These are phyloP conservation scores for Fomitopsis palustris DNA, from an alignment of 1,284 basidiomycete species.

Conservation along the genomic window DNA sequence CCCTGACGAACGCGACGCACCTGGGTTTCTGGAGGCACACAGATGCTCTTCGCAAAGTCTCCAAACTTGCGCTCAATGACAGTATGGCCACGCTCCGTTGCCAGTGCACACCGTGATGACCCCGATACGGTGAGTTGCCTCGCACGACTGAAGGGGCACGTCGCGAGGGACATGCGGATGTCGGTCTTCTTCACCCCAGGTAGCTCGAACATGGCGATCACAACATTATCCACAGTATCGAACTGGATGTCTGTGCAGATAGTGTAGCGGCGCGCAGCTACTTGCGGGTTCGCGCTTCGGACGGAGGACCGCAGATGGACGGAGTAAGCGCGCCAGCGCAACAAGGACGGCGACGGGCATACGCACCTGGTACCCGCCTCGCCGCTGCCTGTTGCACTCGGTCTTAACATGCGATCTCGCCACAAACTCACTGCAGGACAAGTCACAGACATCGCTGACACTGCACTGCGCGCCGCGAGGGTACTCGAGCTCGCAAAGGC, in stretches of 20 bases:
- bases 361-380: slow-evolving; percentile 12
- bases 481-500: slow-evolving; percentile 13
- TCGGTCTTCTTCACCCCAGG: slow-evolving; percentile 57
- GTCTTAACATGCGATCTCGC: slow-evolving; percentile 14
- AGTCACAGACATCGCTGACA: slow-evolving; percentile 17
- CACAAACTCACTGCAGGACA: slow-evolving; percentile 21
- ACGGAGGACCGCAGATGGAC: not conserved
- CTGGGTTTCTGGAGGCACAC: slow-evolving; percentile 55
- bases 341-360: not conserved
- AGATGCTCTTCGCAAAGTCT: slow-evolving; percentile 46
- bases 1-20: too few species aligned
- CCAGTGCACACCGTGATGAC: slow-evolving; percentile 31
- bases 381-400: not conserved
- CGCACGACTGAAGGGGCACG: slow-evolving; percentile 51
- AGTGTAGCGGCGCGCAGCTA: slow-evolving; percentile 18
- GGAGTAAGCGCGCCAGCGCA: slow-evolving; percentile 1
- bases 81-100: slow-evolving; percentile 27
- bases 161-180: slow-evolving; percentile 49
- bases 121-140: slow-evolving; percentile 54
- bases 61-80: slow-evolving; percentile 52
- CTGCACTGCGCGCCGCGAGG: slow-evolving; percentile 7
- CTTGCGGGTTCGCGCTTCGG: not conserved
- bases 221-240: slow-evolving; percentile 38
- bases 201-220: slow-evolving; percentile 59
- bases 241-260: slow-evolving; percentile 57